Base-by-base conservation (phyloP, 2,329 filamentous ascomycete species). In the Stachybotrys echinatus region DNA sequence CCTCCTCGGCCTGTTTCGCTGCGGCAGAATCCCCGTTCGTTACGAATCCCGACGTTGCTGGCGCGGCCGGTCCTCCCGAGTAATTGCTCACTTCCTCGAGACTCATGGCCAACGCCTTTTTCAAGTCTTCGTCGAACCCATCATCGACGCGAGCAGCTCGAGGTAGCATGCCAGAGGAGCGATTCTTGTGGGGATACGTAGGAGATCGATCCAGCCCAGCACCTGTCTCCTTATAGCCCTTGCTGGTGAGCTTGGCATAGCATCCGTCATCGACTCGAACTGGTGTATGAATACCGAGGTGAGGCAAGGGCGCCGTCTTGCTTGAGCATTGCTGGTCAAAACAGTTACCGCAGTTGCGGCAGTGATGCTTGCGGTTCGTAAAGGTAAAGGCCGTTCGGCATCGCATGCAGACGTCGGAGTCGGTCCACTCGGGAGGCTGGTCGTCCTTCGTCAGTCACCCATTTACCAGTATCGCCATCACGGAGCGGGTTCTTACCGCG, bases 331-430 rank as follows among this genome's bases (percentile, higher is more conserved):
- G 86, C 56, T 92, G 90, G 65, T 96, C 95, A 66, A 99, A 99
- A 61, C 95, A 94, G 69, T 94, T 96, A 47, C 94, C 94, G 63
- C 94, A 99, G 68, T 99, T 99, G 57, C 94, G 85, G 64, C 94
- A 99, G 68, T 99, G 94, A 65, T 99, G 94, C 66, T 97, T 99
- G 62, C 94, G 86, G 68, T 99, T 99, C 50, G 92, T 99, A 64
- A 99, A 96, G 45, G 90, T 96, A 62, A 99, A 99, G 18, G 90
- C 73, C 12, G 92, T 96, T 58, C 94, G 85, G 68, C 94, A 99
- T 65, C 94, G 87, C 91, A 99, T 96, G 68, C 94, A 99, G 27
- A 99, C 92, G 62, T 99, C 94, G 12, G 92, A 96, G 70, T 99
- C 94, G 47, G 86, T 85, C 94, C 94, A 99, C 71, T 99, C 94